These are phyloP conservation scores for Ascomycota sp. DNA, from an alignment of 2,329 filamentous ascomycete species.

Conservation along the genomic window DNA sequence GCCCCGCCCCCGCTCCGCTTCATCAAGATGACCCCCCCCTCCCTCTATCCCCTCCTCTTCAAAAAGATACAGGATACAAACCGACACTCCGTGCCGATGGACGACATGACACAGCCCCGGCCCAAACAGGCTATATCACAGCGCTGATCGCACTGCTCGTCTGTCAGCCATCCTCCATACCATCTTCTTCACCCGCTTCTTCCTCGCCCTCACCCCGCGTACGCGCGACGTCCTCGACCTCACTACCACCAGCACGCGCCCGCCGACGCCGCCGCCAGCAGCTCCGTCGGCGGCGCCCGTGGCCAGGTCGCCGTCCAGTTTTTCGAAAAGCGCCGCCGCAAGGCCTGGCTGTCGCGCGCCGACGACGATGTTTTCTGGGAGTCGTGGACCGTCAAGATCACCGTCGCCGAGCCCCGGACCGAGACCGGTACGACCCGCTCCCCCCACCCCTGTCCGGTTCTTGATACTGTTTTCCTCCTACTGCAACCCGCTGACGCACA, in stretches of 20 bases:
- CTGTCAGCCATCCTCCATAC: conserved; percentile 68
- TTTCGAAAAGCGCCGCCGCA: conserved; percentile 77
- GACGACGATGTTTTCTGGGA: conserved; percentile 97
- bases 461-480: neutral
- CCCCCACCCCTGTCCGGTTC: neutral
- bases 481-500: too few species aligned
- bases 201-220: conserved; percentile 63
- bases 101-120: too few species aligned
- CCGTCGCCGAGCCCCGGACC: conserved; percentile 73
- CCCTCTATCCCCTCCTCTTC: too few species aligned
- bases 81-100: too few species aligned
- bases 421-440: conserved; percentile 48
- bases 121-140: too few species aligned
- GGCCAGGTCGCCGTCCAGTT: conserved; percentile 78
- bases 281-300: conserved; percentile 33
- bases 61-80: too few species aligned
- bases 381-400: conserved; percentile 82
- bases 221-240: conserved; percentile 82
- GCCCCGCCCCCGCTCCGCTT: neutral
- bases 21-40: neutral
- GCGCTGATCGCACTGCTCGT: too few species aligned
- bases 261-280: conserved; percentile 6
- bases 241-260: too few species aligned
- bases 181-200: conserved; percentile 98
- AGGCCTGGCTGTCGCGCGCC: conserved; percentile 56